Evolutionary conservation across 2,329 filamentous ascomycete species (phyloP), one percentile per base, ranked within the genome.

Genomic region (Arachnopeziza araneosa): DNA sequence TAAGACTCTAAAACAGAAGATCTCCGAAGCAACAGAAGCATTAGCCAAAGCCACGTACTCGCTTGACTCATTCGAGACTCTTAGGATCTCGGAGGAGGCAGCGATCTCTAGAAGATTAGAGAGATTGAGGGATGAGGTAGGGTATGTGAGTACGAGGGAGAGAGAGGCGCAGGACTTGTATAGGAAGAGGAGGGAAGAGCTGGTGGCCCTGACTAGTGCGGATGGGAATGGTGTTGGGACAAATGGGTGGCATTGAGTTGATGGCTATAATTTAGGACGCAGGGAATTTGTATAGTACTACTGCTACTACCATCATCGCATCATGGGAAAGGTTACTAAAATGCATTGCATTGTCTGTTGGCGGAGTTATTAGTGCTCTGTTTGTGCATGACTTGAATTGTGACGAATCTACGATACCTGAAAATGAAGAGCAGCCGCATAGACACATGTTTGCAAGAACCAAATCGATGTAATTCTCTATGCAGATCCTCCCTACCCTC

Each of bases 121-220:
- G 66, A 80, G 81, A 12, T 76, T 97, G 60, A 84, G 92, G 55
- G 88, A 90, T n/a, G 92, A 97, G 73, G 92, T 96, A 23, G 83
- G 80, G 7, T 90, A 90, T 68, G 83, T 98, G 10, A 90, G 86
- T 67, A 85, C 85, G 68, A 81, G 93, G 64, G 93, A 98, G 78
- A 82, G 93, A 60, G 91, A 97, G 76, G 92, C 91, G 7, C 95
- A 99, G 76, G 92, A 97, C 65, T 73, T 88, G 69, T 99, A 95
- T 72, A 83, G 90, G 67, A 78, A 77, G 64, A 83, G 86, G 61
- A 91, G 83, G 75, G 90, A 92, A 53, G 95, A 98, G 78, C 74
- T 97, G 66, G 84, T 87, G 54, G 78, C 75, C 57, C 76, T 96
- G 66, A 73, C 70, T 49, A 19, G 36, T 19, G 7, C 14, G 14